phyloP scores from a whole-genome alignment of 2,329 filamentous ascomycete genomes.

The Corniculantispora saksenae region DNA sequence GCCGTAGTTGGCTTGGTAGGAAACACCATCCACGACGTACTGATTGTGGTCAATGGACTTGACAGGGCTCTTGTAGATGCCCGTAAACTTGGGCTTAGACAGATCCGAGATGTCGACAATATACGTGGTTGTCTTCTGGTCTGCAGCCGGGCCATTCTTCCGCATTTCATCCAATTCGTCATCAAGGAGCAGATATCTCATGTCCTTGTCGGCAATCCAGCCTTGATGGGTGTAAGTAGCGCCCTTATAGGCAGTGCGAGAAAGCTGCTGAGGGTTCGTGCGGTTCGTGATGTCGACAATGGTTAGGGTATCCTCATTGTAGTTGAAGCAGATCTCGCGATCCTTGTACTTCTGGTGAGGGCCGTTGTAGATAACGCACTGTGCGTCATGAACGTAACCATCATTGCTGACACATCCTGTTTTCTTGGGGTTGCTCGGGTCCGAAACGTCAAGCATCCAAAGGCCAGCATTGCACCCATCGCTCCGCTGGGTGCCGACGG shows the following conservation, averaged over 20 bases:
- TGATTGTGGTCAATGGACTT: constrained; percentile 51
- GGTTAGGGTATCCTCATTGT: constrained; percentile 55
- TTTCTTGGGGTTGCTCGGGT: constrained; percentile 51
- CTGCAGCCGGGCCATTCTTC: constrained; percentile 38
- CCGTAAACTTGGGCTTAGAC: constrained; percentile 44
- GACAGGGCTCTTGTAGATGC: constrained; percentile 42
- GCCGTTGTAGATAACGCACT: constrained; percentile 57
- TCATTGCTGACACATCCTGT: constrained; percentile 51
- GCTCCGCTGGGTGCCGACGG: constrained; percentile 41
- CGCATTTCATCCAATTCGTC: constrained; percentile 55
- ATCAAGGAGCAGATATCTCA: constrained; percentile 51
- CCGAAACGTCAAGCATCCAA: constrained; percentile 55
- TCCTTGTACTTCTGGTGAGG: constrained; percentile 50
- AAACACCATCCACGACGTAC: constrained; percentile 45
- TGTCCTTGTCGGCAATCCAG: constrained; percentile 49
- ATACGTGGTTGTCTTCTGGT: constrained; percentile 50
- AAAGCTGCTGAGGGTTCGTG: constrained; percentile 47
- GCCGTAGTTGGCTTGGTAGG: constrained; percentile 53
- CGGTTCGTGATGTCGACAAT: constrained; percentile 56
- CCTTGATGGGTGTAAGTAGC: constrained; percentile 62
- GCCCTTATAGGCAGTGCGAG: constrained; percentile 55
- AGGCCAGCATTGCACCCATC: constrained; percentile 48
- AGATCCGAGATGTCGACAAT: constrained; percentile 51
- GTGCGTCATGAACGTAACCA: constrained; percentile 60
- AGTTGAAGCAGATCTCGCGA: constrained; percentile 57